Evolutionary conservation across 352 stramenopile species (phyloP), one percentile per base, ranked within the genome.

Genomic region (Globisporangium cylindrosporum): DNA sequence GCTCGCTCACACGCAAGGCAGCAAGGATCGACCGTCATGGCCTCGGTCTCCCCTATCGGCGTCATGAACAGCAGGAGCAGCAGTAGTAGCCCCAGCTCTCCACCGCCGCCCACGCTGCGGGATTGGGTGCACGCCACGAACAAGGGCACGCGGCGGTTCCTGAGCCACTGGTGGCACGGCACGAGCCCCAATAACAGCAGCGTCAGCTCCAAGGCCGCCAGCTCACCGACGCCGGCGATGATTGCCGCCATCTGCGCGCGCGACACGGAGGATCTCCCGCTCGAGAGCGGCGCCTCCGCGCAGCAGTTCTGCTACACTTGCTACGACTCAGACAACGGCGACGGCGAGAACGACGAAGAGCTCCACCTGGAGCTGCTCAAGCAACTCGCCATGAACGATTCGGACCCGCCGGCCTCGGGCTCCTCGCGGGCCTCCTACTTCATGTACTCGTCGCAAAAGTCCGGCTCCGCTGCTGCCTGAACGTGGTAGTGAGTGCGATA

Each of bases 71-170:
- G 20, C 48, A 54, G 48, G 0, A 54, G 48, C 14, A n/a, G 12
- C 38, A 46, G 38, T 14, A 46, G 32, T 10, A 36, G 32, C 3
- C 32, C 38, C 38, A 46, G 38, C 32, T 36, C 32, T 36, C 32
- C 32, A 36, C 41, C 41, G 18, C 38, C 38, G 9, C 38, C 38
- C 41, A 49, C 41, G 41, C 46, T 66, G 5, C 48, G 48, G 12
- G 48, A 61, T 22, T 67, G 62, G 62, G 62, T 67, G 27, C n/a
- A 49, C 62, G 62, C 34, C 22, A 67, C 62, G 36, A 67, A 67
- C 49, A 51, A 36, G 14, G 34, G 62, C 49, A 67, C 49, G 32
- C 62, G 49, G 9, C 51, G 22, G 49, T 54, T 67, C 62, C 24
- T 67, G 32, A 36, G 49, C 18, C 15, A 58, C 22, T 67, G 48